Base-by-base conservation (phyloP, 768 basidiomycete species). In the Boletus reticulatus region DNA sequence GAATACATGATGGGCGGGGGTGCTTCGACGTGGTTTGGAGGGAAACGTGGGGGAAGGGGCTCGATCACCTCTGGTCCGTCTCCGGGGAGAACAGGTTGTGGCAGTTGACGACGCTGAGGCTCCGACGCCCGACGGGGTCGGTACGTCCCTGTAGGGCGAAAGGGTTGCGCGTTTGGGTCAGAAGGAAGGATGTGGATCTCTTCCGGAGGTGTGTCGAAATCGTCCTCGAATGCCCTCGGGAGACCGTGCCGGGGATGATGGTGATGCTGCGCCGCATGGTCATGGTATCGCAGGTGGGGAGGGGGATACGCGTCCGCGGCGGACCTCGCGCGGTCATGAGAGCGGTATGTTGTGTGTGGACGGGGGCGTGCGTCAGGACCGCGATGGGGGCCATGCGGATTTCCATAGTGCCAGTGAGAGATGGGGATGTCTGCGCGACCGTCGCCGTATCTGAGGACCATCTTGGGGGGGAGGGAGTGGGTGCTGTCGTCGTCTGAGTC, bases 371-470 rank as follows among this genome's bases (percentile, higher is more conserved):
- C 43, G 53, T 56, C 58, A 31, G 73, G 53, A 44, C 64, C 51
- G 29, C 57, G 49, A 22, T 19, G 60, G 43, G 55, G 63, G 11
- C 54, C 66, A 47, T 53, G 59, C 7, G 53, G 55, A 31, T 45
- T 48, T 24, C 72, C 69, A 17, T 72, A 64, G 60, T 73, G 74
- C 62, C 68, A 67, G 48, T 77, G 70, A n/a, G 82, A 79, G 63
- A 89, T 85, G 36, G 85, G 84, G 9, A 85, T 70, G 70, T 88
- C 84, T 3, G 79, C 78, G 38, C 84, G 68, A 4, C 89, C 87
- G 64, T 87, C 83, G 20, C 73, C 76, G 67, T 84, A 91, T 52
- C 81, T 81, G 62, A 90, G 72, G 56, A 89, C 71, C 85, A 91
- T 88, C 62, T 80, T 83, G 4, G 89, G 88, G 2, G 89, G 89